These are phyloP conservation scores for Clavariopsis aquatica DNA, from an alignment of 495 filamentous ascomycete genomes.

Conservation along the genomic window DNA sequence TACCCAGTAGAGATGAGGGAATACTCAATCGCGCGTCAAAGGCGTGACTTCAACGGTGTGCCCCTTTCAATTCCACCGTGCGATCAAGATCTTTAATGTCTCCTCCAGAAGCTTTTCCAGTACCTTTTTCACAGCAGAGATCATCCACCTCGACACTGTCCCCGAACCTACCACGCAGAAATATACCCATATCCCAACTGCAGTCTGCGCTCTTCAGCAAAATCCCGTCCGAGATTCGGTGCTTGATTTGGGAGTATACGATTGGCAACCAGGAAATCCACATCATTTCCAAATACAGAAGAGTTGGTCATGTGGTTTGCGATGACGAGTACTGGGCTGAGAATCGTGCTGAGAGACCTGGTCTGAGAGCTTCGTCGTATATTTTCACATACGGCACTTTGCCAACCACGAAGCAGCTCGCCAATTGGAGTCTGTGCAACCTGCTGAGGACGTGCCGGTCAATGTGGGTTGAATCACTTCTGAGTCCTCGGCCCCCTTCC, in stretches of 20 bases:
- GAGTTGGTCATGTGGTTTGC: background rate
- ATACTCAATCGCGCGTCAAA: background rate
- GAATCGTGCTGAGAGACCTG: background rate
- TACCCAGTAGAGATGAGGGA: background rate
- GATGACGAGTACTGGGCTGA: background rate
- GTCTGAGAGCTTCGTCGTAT: constrained; percentile 1
- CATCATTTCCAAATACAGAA: background rate
- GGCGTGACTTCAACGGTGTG: background rate
- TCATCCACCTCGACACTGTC: background rate
- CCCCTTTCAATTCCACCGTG: background rate
- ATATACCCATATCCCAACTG: background rate
- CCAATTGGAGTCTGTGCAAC: constrained; percentile 4
- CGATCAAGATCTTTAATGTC: background rate
- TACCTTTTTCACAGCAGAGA: background rate
- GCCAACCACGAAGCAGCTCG: background rate
- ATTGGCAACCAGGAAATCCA: constrained; percentile 6
- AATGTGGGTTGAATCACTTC: background rate
- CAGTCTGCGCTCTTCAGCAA: background rate
- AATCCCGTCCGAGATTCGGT: constrained; percentile 1
- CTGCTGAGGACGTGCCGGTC: background rate
- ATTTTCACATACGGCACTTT: background rate
- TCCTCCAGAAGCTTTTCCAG: background rate
- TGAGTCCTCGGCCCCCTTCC: background rate
- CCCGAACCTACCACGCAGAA: background rate
- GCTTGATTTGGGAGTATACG: constrained; percentile 2